Base-by-base conservation (phyloP, 495 filamentous ascomycete genomes). In the Aspergillus sparsus region DNA sequence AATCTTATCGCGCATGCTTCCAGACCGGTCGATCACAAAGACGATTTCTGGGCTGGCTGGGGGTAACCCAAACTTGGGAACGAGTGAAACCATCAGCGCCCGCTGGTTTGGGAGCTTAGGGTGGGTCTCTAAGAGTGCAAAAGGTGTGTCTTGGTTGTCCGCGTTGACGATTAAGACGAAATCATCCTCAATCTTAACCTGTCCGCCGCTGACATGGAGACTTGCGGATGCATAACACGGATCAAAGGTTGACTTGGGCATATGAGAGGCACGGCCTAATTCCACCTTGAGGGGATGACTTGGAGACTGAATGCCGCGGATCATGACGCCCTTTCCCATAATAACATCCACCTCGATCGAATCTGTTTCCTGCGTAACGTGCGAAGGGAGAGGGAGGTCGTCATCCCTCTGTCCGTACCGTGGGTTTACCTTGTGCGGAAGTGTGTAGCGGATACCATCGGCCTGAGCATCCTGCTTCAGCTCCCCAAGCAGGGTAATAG, bases 21-120 rank as follows among this genome's bases (percentile, higher is more conserved):
- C 87, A 49, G 83, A 87, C 41, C 86, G 80, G 65, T 92, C 89
- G 53, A 83, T 83, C 7, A 92, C 68, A 53, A 92, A 90, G 35
- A 91, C 82, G 18, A 91, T 77, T 63, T 92, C 89, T 1, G 85
- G 82, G 33, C 71, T 71, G 1, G 73, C 65, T 0, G 72, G 69
- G 0, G 80, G 82, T 1, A 89, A 76, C 7, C 74, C 69, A 70
- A 89, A 89, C 55, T 83, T 84, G 2, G 88, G 87, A 2, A 89
- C 86, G 0, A 91, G 71, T 0, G 85, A 88, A 4, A 80, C 77
- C 84, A 90, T 88, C 54, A 90, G 56, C 0, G 87, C 87, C 7
- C 79, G 77, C 41, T 91, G 87, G 39, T 80, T 70, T 0, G 81
- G 74, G 31, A 89, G 76, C 0, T 72, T 81, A 1, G 85, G 77